Evolutionary conservation across 768 basidiomycete genomes (phyloP).

Genomic region (Cubamyces sp.): DNA sequence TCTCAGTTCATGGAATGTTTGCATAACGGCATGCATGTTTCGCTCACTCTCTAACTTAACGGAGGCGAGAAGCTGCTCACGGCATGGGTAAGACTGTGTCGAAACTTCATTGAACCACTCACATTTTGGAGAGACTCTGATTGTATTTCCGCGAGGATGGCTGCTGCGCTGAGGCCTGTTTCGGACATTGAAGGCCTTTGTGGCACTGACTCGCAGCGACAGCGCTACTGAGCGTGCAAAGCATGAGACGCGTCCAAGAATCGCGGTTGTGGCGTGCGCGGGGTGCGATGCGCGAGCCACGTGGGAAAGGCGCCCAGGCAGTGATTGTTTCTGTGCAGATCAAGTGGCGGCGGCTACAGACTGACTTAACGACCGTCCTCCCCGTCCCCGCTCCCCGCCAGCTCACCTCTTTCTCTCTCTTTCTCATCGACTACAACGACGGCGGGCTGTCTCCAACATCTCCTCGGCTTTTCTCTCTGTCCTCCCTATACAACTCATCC

Average conservation of each 20-base stretch:
- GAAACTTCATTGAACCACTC: background rate
- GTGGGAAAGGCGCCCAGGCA: slow-evolving; percentile 20
- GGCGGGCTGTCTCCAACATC: slow-evolving; percentile 15
- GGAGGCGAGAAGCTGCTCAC: slow-evolving; percentile 46
- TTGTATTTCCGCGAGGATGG: slow-evolving; percentile 20
- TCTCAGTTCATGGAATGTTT: slow-evolving; percentile 2
- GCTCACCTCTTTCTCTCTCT: slow-evolving; percentile 15
- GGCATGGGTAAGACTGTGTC: background rate
- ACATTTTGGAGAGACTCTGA: slow-evolving; percentile 25
- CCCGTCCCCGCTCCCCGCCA: slow-evolving; percentile 16
- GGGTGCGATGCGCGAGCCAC: slow-evolving; percentile 15
- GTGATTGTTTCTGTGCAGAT: slow-evolving; percentile 27
- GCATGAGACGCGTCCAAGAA: background rate
- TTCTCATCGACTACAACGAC: background rate
- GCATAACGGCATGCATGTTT: background rate
- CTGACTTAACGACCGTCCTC: slow-evolving; percentile 23
- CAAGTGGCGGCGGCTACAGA: slow-evolving; percentile 16
- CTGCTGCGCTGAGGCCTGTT: slow-evolving; percentile 13
- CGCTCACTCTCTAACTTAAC: slow-evolving; percentile 45
- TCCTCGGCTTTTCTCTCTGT: slow-evolving; percentile 16
- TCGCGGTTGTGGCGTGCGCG: slow-evolving; percentile 18
- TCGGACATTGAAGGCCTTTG: slow-evolving; percentile 12
- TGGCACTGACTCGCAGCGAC: background rate
- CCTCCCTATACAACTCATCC: slow-evolving; percentile 3
- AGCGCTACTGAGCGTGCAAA: background rate